Evolutionary conservation across 2,329 filamentous ascomycete species (phyloP).

Genomic region (Cladosporium sphaerospermum): DNA sequence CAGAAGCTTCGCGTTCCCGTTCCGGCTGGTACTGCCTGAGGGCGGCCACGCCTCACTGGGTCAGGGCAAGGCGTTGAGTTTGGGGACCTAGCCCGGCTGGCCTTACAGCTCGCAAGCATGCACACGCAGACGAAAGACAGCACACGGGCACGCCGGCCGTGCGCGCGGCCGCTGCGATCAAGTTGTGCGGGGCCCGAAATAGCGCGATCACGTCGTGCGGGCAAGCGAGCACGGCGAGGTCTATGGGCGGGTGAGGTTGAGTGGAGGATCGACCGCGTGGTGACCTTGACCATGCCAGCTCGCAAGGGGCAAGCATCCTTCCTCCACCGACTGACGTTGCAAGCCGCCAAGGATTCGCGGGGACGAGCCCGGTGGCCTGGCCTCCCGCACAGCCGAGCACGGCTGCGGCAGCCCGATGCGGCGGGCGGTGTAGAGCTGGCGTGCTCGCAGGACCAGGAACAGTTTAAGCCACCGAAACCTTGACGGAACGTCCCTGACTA

Average conservation of each 20-base stretch:
- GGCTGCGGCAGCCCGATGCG: too few relatives aligned
- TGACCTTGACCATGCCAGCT: neutral
- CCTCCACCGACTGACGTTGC: conserved; percentile 2
- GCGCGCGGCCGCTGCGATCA: neutral
- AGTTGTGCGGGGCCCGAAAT: neutral
- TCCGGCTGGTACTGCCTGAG: too few relatives aligned
- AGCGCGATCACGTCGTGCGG: neutral
- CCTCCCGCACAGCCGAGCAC: neutral
- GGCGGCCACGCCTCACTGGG: too few relatives aligned
- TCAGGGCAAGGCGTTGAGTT: too few relatives aligned
- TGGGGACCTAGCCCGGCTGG: too few relatives aligned
- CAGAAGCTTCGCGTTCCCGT: too few relatives aligned
- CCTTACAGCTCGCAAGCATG: too few relatives aligned
- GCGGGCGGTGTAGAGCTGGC: conserved; percentile 2
- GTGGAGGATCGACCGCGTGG: conserved; percentile 6
- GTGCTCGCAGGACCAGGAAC: neutral
- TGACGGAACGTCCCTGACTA: neutral
- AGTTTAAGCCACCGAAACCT: neutral
- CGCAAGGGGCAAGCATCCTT: conserved; percentile 2
- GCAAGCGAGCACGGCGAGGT: neutral
- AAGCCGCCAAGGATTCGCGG: neutral
- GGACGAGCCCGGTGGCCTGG: neutral
- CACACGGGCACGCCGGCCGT: neutral
- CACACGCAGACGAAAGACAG: too few relatives aligned
- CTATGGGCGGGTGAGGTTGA: neutral